Base-by-base conservation (phyloP, 176 grass and related monocot species). In the Juncus inflexus region DNA sequence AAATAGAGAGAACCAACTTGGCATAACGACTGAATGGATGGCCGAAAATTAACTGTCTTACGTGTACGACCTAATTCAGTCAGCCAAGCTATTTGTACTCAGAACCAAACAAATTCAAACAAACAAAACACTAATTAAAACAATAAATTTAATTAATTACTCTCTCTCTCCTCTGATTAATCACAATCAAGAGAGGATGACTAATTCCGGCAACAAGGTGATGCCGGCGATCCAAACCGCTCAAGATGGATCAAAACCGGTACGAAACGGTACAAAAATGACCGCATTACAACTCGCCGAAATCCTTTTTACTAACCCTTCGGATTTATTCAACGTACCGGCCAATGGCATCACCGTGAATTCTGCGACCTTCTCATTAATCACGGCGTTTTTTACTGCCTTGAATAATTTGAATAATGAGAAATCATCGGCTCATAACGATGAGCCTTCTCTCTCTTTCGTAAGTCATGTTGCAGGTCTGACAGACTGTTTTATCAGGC, bases 401-500 rank as follows among this genome's bases (percentile, higher is more conserved):
- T 71, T 71, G 68, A 55, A 71, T 58, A 58, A 58, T 37, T 57
- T 71, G 37, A 71, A 47, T 9, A 47, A 59, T 59, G 53, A 28
- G 12, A 15, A 9, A 1, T 71, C 40, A 3, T 71, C 19, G 19
- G 19, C 68, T 43, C 68, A 71, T 28, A 47, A 13, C 2, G 15
- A 71, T 1, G 68, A 71, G 50, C 58, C 68, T 45, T 71, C 54
- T 9, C 55, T 71, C 51, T 62, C 74, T 81, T 51, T 77, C 68
- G 78, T 89, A 9, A 40, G 66, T 42, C 45, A 36, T 54, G 62
- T 16, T 43, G 3, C 45, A 15, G 84, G 80, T 60, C 65, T 66
- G 55, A 79, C 76, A 35, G 79, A 80, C 1, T 72, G 79, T 64
- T 83, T 83, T 36, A 71, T 85, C 42, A 75, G 84, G 50, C 83